Evolutionary conservation across 345 rosid species (phyloP).

Genomic region (Aurinia saxatilis): DNA sequence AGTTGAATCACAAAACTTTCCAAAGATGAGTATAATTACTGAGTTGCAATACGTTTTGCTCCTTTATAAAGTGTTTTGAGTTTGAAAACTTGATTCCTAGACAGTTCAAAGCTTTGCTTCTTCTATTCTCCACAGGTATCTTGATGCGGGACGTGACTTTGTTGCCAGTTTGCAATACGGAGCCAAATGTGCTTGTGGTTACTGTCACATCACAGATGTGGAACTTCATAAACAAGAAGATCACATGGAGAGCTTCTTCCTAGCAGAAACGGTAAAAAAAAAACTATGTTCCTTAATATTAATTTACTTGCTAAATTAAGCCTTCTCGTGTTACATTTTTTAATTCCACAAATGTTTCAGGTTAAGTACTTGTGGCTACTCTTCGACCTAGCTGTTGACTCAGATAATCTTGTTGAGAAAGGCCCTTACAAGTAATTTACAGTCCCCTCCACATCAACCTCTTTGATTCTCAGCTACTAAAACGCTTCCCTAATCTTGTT

Average conservation of each 20-base stretch:
- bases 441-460: not conserved
- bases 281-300: constrained; percentile 4
- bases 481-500: not conserved
- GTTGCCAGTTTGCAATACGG: constrained; percentile 93
- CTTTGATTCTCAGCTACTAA: not conserved
- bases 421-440: constrained; percentile 95
- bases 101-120: too few species aligned
- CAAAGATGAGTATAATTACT: not conserved
- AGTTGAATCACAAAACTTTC: too few species aligned
- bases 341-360: constrained; percentile 32
- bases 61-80: not conserved
- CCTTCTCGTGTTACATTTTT: not conserved
- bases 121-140: constrained; percentile 44
- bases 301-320: not conserved
- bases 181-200: constrained; percentile 93
- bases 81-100: too few species aligned
- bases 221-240: constrained; percentile 83
- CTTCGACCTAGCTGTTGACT: constrained; percentile 82
- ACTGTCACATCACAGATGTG: constrained; percentile 91
- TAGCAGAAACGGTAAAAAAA: constrained; percentile 82
- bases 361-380: constrained; percentile 97
- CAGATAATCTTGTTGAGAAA: constrained; percentile 91
- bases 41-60: not conserved
- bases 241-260: constrained; percentile 99
- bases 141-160: constrained; percentile 93